Evolutionary conservation across 257 asterid species (phyloP), one percentile per base, ranked within the genome.

Genomic region (Solanum bukasovii): DNA sequence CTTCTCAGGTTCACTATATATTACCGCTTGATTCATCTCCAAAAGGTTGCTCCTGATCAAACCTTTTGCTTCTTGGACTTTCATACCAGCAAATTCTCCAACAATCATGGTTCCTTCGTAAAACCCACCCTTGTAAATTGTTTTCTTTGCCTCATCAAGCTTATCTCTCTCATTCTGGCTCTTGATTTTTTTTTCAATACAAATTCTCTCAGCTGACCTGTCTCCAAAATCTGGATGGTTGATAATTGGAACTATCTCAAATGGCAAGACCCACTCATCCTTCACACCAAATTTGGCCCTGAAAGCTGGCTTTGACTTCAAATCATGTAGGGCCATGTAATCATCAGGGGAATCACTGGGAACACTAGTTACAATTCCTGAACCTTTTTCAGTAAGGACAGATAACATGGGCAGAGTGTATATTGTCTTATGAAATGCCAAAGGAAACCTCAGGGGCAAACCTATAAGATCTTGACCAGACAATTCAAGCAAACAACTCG

Each of bases 271-370:
- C 99, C 99, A 97, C 88, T 96, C 98, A 75, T 94, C 98, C 93
- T 95, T 93, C 90, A 97, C 98, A 37, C 95, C 95, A 42, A 89
- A 97, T 90, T 95, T 97, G 89, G 93, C 96, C 90, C 98, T 91
- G 90, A 96, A 93, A 82, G 96, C 93, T n/a, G 98, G 94, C 87
- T 96, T 97, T 68, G 92, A 90, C 92, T 93, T 97, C 91, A 97
- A 90, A 89, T 95, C 98, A 77, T 93, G 98, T 37, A 96, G 96
- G 35, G 97, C 98, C 95, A 94, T 95, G 88, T 94, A 97, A 87
- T 97, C 99, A 87, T 96, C 98, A 0, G 99, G 99, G 34, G 98
- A 95, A 87, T 95, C 99, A 90, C 99, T 97, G 2, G 99, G 99
- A 56, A 97, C 99, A 72, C 99, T 97, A 31, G 98, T 97, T 35